Base-by-base conservation (phyloP, 1,284 basidiomycete genomes). In the Cryptococcus depauperatus region DNA sequence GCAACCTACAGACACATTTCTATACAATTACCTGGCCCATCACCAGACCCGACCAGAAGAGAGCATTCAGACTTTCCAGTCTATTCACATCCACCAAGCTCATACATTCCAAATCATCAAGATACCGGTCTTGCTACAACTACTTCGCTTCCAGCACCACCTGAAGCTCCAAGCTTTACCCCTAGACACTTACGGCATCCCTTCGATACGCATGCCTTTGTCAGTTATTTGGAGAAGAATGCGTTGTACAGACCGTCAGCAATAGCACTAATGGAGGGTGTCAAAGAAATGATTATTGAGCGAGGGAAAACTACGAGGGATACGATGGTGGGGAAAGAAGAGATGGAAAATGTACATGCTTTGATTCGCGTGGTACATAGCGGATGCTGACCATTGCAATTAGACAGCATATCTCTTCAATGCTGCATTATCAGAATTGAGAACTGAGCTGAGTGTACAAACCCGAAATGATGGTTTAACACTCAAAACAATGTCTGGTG, bases 341-440 rank as follows among this genome's bases (percentile, higher is more conserved):
- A 96, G 64, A 69, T 91, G 43, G 91, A 93, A 67, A 93, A 92
- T 68, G 89, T 92, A 68, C 8, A 14, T 37, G 35, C 9, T 2
- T 8, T 8, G 5, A n/a, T n/a, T n/a, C n/a, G n/a, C n/a, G 19
- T 19, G 6, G 22, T 37, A 1, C 14, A 16, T 23, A 22, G 35
- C 25, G 2, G 7, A n/a, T 9, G 23, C 39, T 42, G 25, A 48
- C 28, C 32, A 16, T n/a, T n/a, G n/a, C 8, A 33, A 13, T 23
- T 56, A 93, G 89, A 85, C 93, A 80, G 89, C 90, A 10, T 99
- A 99, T 68, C 76, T 97, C 22, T 97, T 96, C 70, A 81, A 83
- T 43, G 93, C 95, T 9, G 95, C 93, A 0, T 69, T 98, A 22
- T 85, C 87, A 0, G 91, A 98, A 68, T 75, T 96, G 34, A 79